These are phyloP conservation scores for Colletotrichum brevisporum DNA, from an alignment of 2,329 filamentous ascomycete genomes.

Conservation along the genomic window DNA sequence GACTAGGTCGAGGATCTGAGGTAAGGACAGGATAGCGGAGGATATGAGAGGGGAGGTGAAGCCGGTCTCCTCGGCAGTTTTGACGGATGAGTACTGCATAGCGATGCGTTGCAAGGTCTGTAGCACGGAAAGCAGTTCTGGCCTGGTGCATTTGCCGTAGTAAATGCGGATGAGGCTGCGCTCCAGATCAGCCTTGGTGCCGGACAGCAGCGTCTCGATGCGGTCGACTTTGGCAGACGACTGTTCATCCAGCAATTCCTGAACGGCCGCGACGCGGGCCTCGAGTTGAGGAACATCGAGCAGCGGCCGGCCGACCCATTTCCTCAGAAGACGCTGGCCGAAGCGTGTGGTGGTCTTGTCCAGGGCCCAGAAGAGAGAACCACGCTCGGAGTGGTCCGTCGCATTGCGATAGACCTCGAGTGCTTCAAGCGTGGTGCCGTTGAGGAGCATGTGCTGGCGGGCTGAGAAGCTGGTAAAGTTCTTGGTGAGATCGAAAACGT, in stretches of 20 bases:
- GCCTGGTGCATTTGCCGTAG: slow-evolving; percentile 93
- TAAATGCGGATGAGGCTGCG: slow-evolving; percentile 95
- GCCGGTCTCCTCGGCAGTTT: slow-evolving; percentile 74
- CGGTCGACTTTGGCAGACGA: slow-evolving; percentile 79
- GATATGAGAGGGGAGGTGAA: slow-evolving; percentile 80
- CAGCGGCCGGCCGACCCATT: slow-evolving; percentile 94
- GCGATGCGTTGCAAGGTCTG: slow-evolving; percentile 89
- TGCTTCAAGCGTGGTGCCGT: slow-evolving; percentile 93
- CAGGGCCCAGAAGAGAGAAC: slow-evolving; percentile 95
- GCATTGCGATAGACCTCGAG: slow-evolving; percentile 96
- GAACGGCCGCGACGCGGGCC: slow-evolving; percentile 85
- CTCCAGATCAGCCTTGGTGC: slow-evolving; percentile 86
- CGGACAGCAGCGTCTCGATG: slow-evolving; percentile 78
- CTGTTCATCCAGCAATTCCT: slow-evolving; percentile 82
- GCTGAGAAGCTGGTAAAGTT: slow-evolving; percentile 98
- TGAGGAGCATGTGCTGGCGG: slow-evolving; percentile 94
- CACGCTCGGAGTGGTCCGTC: slow-evolving; percentile 86
- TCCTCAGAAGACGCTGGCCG: slow-evolving; percentile 87
- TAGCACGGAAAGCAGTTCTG: slow-evolving; percentile 87
- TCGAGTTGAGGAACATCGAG: slow-evolving; percentile 82
- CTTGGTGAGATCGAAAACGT: slow-evolving; percentile 95
- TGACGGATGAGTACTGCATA: slow-evolving; percentile 79
- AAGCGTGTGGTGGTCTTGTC: slow-evolving; percentile 93
- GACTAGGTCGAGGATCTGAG: slow-evolving; percentile 81
- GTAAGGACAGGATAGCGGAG: slow-evolving; percentile 81